Base-by-base conservation (phyloP, 2,329 filamentous ascomycete species). In the Stagonosporopsis cucurbitacearum region DNA sequence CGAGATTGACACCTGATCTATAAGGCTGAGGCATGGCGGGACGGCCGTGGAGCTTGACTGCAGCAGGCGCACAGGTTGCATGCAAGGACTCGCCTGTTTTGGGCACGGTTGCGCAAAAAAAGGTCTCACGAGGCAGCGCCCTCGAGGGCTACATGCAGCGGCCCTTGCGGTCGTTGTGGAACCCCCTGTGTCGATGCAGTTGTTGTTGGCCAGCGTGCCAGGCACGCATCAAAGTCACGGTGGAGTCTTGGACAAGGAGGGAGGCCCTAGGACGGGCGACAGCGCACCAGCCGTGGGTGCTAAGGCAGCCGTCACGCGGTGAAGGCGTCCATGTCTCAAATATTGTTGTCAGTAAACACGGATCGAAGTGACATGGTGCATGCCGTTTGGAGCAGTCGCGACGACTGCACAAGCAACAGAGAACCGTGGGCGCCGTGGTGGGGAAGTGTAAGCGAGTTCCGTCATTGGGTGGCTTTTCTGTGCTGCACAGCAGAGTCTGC, bases 401-500 rank as follows among this genome's bases (percentile, higher is more conserved):
- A 37, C 50, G 41, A 43, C 47, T 36, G 46, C 28, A 50, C 40
- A 49, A 37, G 35, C 17, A 15, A 9, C 35, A 37, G 36, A 44
- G 50, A 43, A 42, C 50, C 57, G 61, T 50, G 42, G 25, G 59
- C 54, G 58, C 48, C 49, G 48, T 53, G 60, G 42, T 52, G 57
- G 59, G 52, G 56, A 51, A 46, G 53, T 45, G 51, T 50, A 50
- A 53, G 48, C 57, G 51, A 57, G 52, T 50, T 63, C 59, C 62
- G 66, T 64, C 55, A 73, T 70, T 70, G 69, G 70, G 36, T 66
- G 62, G 57, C 59, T 51, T 37, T 42, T 49, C 57, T 43, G 54
- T 59, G 58, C 58, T 67, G 66, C 70, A 72, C 62, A 57, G 43
- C 64, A 63, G 62, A 65, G 58, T 65, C 58, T 74, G 72, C 72